A percentile compares a stretch with the other conserved stretches of the same genome.
phyloP scores from a whole-genome alignment of 352 stramenopile species.

The Pythium apleroticum region DNA sequence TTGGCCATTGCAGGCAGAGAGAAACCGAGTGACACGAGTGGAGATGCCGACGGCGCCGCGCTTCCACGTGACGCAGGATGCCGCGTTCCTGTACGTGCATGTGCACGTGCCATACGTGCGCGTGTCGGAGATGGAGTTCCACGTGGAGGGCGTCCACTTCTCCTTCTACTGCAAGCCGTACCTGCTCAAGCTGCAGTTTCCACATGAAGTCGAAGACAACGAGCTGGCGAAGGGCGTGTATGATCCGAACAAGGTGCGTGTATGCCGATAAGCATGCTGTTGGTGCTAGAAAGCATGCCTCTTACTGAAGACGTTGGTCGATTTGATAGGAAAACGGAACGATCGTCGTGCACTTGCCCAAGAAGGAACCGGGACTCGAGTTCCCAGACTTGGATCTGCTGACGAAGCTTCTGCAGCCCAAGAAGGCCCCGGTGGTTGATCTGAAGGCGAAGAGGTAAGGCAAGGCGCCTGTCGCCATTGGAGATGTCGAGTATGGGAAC shows the following conservation, averaged over 20 bases:
- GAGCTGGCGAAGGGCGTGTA: constrained; percentile 90
- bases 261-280: background rate
- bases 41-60: constrained; percentile 75
- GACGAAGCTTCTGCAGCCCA: constrained; percentile 87
- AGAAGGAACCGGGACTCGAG: constrained; percentile 82
- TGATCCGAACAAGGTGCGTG: constrained; percentile 80
- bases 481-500: background rate
- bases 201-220: constrained; percentile 86
- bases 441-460: constrained; percentile 33
- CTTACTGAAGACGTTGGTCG: background rate
- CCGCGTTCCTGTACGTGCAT: constrained; percentile 82
- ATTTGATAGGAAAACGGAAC: constrained; percentile 86
- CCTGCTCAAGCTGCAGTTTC: constrained; percentile 95
- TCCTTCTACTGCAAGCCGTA: constrained; percentile 97
- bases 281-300: background rate
- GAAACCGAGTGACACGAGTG: background rate
- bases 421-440: constrained; percentile 42
- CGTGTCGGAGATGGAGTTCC: constrained; percentile 92
- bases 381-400: constrained; percentile 94
- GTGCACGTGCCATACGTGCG: constrained; percentile 90
- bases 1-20: background rate
- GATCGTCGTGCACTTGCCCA: constrained; percentile 90
- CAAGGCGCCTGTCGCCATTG: too few relatives aligned
- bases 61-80: constrained; percentile 85
- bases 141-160: constrained; percentile 90